phyloP scores from a whole-genome alignment of 176 grass and related monocot species.

The Oryza australiensis region DNA sequence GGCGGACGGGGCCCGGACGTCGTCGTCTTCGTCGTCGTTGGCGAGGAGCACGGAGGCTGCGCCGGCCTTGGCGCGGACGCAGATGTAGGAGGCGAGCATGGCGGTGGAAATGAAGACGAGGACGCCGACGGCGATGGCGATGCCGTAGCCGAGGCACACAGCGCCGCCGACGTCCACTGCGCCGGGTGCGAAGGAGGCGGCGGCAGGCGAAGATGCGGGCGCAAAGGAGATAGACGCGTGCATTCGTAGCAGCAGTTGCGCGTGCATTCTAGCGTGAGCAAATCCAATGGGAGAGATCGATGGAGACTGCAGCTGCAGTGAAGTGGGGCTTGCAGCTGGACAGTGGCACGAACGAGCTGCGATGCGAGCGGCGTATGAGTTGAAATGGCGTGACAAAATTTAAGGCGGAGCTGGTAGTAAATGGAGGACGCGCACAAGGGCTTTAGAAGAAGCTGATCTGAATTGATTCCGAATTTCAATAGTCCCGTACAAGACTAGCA shows the following conservation, averaged over 20 bases:
- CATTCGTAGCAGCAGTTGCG: neutral
- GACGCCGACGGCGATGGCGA: slow-evolving; percentile 67
- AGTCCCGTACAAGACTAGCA: too few species aligned
- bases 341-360: neutral
- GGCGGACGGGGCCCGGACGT: neutral
- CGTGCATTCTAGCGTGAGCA: neutral
- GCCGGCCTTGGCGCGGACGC: slow-evolving; percentile 56
- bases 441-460: neutral
- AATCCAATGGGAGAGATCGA: neutral
- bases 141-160: slow-evolving; percentile 72
- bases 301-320: neutral
- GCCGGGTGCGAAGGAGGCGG: neutral
- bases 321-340: neutral
- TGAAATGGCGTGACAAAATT: neutral
- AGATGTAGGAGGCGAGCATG: slow-evolving; percentile 76
- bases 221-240: neutral
- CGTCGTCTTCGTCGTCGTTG: neutral
- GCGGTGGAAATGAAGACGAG: slow-evolving; percentile 79
- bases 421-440: too few species aligned
- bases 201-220: neutral
- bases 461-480: neutral
- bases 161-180: neutral
- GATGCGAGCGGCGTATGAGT: too few species aligned
- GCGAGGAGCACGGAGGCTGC: neutral
- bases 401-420: neutral